These are phyloP conservation scores for Coniella lustricola DNA, from an alignment of 2,329 filamentous ascomycete genomes.

Conservation along the genomic window DNA sequence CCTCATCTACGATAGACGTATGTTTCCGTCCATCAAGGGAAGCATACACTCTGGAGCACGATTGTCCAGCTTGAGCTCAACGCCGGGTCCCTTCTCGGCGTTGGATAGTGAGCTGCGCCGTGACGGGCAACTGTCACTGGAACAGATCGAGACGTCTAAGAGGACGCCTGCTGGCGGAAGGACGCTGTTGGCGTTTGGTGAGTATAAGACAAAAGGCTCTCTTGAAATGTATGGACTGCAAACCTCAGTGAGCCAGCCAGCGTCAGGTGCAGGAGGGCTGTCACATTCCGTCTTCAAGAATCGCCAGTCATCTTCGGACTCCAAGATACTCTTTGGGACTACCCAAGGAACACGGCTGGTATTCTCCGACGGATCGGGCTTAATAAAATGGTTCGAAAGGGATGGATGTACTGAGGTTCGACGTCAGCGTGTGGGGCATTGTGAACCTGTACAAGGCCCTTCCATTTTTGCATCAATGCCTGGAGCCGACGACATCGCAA, in stretches of 20 bases:
- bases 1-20: slow-evolving; percentile 80
- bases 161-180: slow-evolving; percentile 40
- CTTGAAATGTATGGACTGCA: slow-evolving; percentile 74
- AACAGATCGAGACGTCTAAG: slow-evolving; percentile 49
- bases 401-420: slow-evolving; percentile 63
- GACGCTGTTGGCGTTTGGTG: slow-evolving; percentile 74
- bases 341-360: slow-evolving; percentile 78
- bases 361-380: slow-evolving; percentile 76
- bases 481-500: slow-evolving; percentile 63
- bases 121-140: slow-evolving; percentile 46
- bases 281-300: slow-evolving; percentile 60
- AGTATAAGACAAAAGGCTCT: slow-evolving; percentile 87
- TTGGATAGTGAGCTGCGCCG: slow-evolving; percentile 53
- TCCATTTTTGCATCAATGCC: slow-evolving; percentile 47
- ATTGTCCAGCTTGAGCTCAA: slow-evolving; percentile 63
- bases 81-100: slow-evolving; percentile 62
- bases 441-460: slow-evolving; percentile 36
- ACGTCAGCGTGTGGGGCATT: slow-evolving; percentile 47
- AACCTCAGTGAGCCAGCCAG: slow-evolving; percentile 13
- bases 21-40: slow-evolving; percentile 68
- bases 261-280: slow-evolving; percentile 24
- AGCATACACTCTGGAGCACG: slow-evolving; percentile 80
- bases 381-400: slow-evolving; percentile 84
- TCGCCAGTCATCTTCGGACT: slow-evolving; percentile 71
- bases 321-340: slow-evolving; percentile 74